Percentiles rank a stretch among this genome's conserved stretches.
Conservation (phyloP, 2,329 filamentous ascomycete genomes). For the Colletotrichum liaoningense region DNA sequence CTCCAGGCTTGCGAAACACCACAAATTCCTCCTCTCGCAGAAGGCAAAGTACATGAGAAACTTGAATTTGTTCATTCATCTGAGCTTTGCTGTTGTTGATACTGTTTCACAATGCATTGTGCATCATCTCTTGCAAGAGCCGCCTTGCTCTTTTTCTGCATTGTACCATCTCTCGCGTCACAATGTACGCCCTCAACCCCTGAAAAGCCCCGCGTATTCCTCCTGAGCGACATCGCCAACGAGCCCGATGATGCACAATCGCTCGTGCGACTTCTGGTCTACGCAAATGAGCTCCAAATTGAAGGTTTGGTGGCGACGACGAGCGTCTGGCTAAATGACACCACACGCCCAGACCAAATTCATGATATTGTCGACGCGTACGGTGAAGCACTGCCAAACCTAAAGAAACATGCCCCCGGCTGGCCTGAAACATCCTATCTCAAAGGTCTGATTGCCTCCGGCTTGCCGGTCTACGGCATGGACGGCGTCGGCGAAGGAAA, state of each 20-base stretch:
- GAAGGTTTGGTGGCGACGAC: constrained; percentile 49
- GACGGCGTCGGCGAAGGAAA: constrained; percentile 38
- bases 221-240: constrained; percentile 50
- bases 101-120: background rate
- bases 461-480: constrained; percentile 13
- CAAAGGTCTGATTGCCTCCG: background rate
- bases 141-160: background rate
- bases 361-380: constrained; percentile 49
- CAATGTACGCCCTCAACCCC: background rate
- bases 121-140: background rate
- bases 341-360: constrained; percentile 47
- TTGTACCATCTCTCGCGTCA: background rate
- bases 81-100: background rate
- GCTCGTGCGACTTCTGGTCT: constrained; percentile 48
- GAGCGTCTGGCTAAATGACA: constrained; percentile 49
- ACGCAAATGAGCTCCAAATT: constrained; percentile 51
- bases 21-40: background rate
- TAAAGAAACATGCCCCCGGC: constrained; percentile 37
- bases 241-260: constrained; percentile 51
- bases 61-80: no score
- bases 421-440: constrained; percentile 9
- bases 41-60: no score
- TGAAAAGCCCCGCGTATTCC: constrained; percentile 43
- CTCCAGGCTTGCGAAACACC: background rate
- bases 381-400: constrained; percentile 48